Percentiles rank a stretch among this genome's conserved stretches.
phyloP scores from a whole-genome alignment of 139 green algal genomes.

The Haematococcus sp. region DNA sequence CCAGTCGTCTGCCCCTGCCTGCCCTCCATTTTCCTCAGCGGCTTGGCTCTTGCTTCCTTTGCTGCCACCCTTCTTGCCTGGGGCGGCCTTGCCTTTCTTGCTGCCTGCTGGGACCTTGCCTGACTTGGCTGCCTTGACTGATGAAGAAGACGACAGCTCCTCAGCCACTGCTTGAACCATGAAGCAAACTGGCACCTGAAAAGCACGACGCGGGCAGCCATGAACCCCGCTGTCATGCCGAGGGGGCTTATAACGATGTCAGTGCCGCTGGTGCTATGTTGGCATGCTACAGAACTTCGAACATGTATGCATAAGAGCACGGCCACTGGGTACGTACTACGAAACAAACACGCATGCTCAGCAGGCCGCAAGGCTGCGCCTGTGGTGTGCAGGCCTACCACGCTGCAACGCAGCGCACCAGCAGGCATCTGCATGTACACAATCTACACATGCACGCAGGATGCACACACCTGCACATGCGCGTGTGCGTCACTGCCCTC shows the following conservation, averaged over 20 bases:
- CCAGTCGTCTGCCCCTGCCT: background rate
- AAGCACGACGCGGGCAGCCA: no score
- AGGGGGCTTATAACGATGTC: no score
- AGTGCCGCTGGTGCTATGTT: no score
- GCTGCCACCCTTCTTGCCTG: background rate
- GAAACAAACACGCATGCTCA: no score
- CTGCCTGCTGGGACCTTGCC: background rate
- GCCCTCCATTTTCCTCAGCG: background rate
- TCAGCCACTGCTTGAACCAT: constrained; percentile 3
- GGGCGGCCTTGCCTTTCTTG: background rate
- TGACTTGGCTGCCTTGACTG: background rate
- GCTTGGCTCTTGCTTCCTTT: no score
- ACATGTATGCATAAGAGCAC: background rate
- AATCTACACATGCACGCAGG: background rate
- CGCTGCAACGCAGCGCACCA: no score
- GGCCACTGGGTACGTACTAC: background rate
- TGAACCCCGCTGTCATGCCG: no score
- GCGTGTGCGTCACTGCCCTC: background rate
- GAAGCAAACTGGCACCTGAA: constrained; percentile 21
- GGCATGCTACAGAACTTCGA: no score
- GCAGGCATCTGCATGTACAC: no score
- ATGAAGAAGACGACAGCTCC: background rate
- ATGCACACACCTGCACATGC: background rate
- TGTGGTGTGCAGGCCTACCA: no score
- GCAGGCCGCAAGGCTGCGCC: no score